Base-by-base conservation (phyloP, 495 filamentous ascomycete genomes). In the Opeltia flavorubescens region DNA sequence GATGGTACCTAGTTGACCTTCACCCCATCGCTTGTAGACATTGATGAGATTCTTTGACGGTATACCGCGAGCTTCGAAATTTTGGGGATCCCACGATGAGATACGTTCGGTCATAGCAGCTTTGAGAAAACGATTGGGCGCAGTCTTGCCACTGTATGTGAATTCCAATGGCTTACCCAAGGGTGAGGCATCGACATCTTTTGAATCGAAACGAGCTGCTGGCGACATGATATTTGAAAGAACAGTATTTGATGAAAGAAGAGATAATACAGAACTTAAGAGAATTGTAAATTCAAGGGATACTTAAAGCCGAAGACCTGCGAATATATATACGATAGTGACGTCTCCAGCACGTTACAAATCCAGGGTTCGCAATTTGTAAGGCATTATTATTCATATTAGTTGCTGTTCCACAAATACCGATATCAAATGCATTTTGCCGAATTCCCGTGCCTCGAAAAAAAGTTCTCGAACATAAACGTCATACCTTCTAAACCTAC, bases 21-120 rank as follows among this genome's bases (percentile, higher is more conserved):
- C 72, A 21, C 75, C 78, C 75, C 77, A 81, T 47, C 66, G 59
- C 41, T 64, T 60, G 59, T 81, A 83, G 11, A 76, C 59, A 39
- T 75, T 71, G 56, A 78, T 70, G 30, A 79, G 55, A 23, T 74
- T 63, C 12, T 70, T 59, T 15, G 69, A 68, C 4, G 78, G 78
- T 41, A 82, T 72, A 13, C 78, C 79, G 33, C 75, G 67, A 1
- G 55, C 60, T 18, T 59, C 47, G 26, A 70, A 49, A 48, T 77
- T 61, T 1, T 63, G 64, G 0, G 68, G 57, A 46, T 70, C 61
- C 71, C 74, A 83, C 6, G 74, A 74, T 0, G 77, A 68, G 23
- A 78, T 55, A 4, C 65, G 62, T 51, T 83, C 79, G 4, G 75
- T 75, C 72, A 79, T 80, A 28, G 79, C 75, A 24, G 66, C 73